phyloP scores from a whole-genome alignment of 2,329 filamentous ascomycete genomes.

The Acrodontium crateriforme region DNA sequence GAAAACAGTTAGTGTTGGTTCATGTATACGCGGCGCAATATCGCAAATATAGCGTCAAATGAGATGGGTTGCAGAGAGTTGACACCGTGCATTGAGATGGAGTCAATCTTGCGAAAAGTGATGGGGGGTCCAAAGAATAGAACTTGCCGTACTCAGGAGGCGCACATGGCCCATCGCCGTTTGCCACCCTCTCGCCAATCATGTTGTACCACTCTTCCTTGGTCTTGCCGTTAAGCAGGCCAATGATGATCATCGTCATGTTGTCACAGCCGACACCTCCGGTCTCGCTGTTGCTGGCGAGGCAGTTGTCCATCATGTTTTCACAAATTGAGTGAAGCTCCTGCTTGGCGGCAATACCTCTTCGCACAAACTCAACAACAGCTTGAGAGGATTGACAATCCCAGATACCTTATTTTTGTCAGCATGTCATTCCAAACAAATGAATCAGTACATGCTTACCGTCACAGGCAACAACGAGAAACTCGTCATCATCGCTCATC shows the following conservation, averaged over 20 bases:
- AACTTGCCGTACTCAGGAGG: conserved; percentile 98
- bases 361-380: conserved; percentile 89
- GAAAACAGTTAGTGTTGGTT: conserved; percentile 13
- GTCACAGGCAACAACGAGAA: conserved; percentile 83
- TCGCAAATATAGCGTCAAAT: background rate
- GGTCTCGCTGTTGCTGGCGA: conserved; percentile 94
- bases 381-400: conserved; percentile 98
- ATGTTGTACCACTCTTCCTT: conserved; percentile 98
- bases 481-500: conserved; percentile 85
- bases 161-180: conserved; percentile 94
- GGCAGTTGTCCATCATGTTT: conserved; percentile 99
- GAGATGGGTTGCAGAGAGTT: too few relatives aligned
- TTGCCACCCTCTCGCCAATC: conserved; percentile 83
- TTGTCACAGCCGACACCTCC: conserved; percentile 98
- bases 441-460: conserved; percentile 47
- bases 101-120: too few relatives aligned
- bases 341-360: conserved; percentile 93
- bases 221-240: conserved; percentile 75
- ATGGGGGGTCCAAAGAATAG: conserved; percentile 20
- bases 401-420: conserved; percentile 66
- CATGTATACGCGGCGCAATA: background rate
- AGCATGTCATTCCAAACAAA: conserved; percentile 4
- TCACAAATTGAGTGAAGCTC: conserved; percentile 90
- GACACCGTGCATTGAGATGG: too few relatives aligned
- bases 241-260: conserved; percentile 95